phyloP scores from a whole-genome alignment of 2,329 filamentous ascomycete genomes.

The Bipolaris bicolor region DNA sequence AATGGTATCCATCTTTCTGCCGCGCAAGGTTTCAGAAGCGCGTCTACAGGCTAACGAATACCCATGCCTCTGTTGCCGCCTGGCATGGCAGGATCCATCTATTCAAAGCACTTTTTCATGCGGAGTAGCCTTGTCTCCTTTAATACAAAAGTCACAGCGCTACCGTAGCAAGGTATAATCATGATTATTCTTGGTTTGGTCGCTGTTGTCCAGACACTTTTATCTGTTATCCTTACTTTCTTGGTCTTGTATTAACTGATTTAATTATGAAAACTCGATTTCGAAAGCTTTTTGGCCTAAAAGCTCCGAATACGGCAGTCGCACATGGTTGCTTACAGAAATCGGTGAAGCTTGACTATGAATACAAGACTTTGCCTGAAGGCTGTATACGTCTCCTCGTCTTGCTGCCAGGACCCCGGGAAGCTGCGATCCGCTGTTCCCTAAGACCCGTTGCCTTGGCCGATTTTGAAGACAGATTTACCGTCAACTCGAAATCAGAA shows the following conservation, averaged over 20 bases:
- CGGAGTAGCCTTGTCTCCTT: too few species aligned
- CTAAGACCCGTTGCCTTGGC: neutral
- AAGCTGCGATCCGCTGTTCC: neutral
- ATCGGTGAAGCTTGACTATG: too few species aligned
- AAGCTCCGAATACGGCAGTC: neutral
- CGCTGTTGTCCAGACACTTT: too few species aligned
- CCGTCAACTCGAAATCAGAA: neutral
- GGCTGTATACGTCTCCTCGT: neutral
- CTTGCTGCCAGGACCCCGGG: neutral
- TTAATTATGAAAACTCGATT: neutral
- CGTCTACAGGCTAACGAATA: neutral
- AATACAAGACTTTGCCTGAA: neutral
- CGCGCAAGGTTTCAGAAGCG: neutral
- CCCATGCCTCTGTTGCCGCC: neutral
- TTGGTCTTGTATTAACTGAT: neutral
- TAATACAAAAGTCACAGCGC: neutral
- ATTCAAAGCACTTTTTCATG: neutral
- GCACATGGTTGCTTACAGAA: neutral
- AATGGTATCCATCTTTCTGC: neutral
- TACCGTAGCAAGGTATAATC: neutral
- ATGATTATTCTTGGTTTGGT: neutral
- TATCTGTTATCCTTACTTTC: neutral
- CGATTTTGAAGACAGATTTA: neutral
- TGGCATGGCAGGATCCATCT: neutral
- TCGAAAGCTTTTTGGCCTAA: neutral